Evolutionary conservation across 257 asterid genomes (phyloP).

Genomic region (Gentiana macrophylla): DNA sequence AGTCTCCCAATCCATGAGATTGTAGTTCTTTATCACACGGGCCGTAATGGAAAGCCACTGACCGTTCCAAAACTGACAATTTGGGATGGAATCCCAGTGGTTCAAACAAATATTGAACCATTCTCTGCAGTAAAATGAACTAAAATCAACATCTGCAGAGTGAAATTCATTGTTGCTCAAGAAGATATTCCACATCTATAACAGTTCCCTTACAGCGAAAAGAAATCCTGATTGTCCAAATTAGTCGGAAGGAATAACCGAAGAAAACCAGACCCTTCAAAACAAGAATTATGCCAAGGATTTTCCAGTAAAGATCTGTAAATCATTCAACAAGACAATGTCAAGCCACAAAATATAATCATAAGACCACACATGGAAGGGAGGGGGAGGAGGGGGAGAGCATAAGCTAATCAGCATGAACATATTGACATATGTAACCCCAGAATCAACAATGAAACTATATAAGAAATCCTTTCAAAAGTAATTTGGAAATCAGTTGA

Average conservation of each 20-base stretch:
- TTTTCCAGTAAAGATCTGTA: constrained; percentile 85
- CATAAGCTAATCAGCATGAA: neutral
- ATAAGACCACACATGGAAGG: neutral
- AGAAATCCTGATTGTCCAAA: constrained; percentile 75
- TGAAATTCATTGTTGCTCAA: constrained; percentile 12
- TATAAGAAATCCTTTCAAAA: too few species aligned
- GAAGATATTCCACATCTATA: neutral
- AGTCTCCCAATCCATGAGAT: constrained; percentile 62
- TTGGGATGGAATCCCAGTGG: constrained; percentile 84
- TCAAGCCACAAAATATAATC: constrained; percentile 5
- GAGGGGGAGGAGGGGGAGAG: neutral
- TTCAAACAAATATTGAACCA: constrained; percentile 54
- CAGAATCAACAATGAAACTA: too few species aligned
- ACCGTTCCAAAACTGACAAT: constrained; percentile 92
- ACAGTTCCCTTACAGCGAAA: constrained; percentile 49
- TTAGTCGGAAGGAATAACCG: constrained; percentile 93
- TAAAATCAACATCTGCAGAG: constrained; percentile 15
- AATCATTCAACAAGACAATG: constrained; percentile 14
- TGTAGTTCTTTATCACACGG: constrained; percentile 78
- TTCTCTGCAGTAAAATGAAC: constrained; percentile 43
- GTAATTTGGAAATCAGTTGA: neutral
- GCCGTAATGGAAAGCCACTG: constrained; percentile 97
- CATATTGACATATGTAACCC: neutral
- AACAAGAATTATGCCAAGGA: constrained; percentile 95
- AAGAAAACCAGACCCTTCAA: constrained; percentile 93